Evolutionary conservation across 176 grass and related monocot genomes (phyloP), one percentile per base, ranked within the genome.

Genomic region (Panicum miliaceum): DNA sequence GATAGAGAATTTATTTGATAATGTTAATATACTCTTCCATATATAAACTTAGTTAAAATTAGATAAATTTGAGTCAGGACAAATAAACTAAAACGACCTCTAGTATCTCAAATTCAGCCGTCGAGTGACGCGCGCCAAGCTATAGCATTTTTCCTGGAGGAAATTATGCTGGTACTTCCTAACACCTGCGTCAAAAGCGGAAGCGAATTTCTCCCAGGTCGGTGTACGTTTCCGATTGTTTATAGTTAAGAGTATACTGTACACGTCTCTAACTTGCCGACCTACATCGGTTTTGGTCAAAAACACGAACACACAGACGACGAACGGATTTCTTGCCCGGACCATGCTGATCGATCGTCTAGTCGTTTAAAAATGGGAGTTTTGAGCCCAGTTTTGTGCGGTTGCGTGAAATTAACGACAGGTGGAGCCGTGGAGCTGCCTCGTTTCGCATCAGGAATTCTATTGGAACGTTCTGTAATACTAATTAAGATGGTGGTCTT

Each of bases 391-490:
- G 19, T 73, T 88, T 84, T 73, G 67, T 79, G 73, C 25, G 9
- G 11, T 22, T 45, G 43, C 54, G 18, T 35, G 54, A 29, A 50
- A 27, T 5, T 3, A 40, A 26, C 7, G 38, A 46, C 9, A 1
- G 40, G 76, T 46, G 5, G 4, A 48, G 47, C n/a, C n/a, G n/a
- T 46, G 19, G 8, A 47, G 47, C 25, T 12, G 40, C 22, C 50
- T 50, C 3, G 27, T 50, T 73, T 63, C 13, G 52, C 64, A 47
- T 61, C 51, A 22, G 6, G 53, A 26, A 70, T 71, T 61, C 32
- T 3, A 47, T 13, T 27, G 62, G 83, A 78, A 78, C 26, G 20
- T 61, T 71, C 40, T 61, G 62, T 61, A 70, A 85, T 61, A n/a
- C n/a, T n/a, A n/a, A n/a, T n/a, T n/a, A 25, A 25, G 47, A 22